Evolutionary conservation across 1,284 basidiomycete species (phyloP), one percentile per base, ranked within the genome.

Genomic region (Tilletia caries): DNA sequence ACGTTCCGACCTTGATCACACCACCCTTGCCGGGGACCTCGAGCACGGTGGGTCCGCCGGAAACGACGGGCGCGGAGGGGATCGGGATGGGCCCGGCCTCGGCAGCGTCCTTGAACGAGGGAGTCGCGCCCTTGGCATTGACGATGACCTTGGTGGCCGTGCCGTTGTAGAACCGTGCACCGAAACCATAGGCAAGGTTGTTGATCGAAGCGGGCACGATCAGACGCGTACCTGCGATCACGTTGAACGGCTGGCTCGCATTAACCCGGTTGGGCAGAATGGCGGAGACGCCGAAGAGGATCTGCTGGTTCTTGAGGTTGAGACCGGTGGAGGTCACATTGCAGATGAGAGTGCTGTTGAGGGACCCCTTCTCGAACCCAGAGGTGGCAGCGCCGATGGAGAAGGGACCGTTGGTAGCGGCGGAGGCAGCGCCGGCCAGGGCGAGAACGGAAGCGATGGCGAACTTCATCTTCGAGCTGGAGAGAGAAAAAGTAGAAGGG

Each of bases 11-110:
- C 18, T 29, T 33, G 29, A 62, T 62, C 4, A 34, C 58, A 62
- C 58, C 29, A 29, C 58, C 29, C 27, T 33, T 34, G 58, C 27
- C 58, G 58, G 58, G 58, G 33, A 62, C 29, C 58, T 62, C 58
- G 32, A 62, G 29, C 13, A 34, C 29, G 29, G 58, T 18, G 29
- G n/a, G 10, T 15, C 27, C 58, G 58, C 32, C 32, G 33, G 27
- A 20, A 15, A 8, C n/a, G 29, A 32, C 18, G 29, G 58, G 6
- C 13, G 58, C 29, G 13, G 18, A 33, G 32, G 58, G 58, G 32
- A 62, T 62, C 32, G 58, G 2, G 32, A 62, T 33, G 29, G 29
- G 18, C 3, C 15, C 18, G 15, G 4, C 6, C 2, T 13, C 18
- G 58, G 29, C 58, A 3, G 29, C 58, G 34, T 62, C 33, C 27